These are phyloP conservation scores for Colletotrichum musicola DNA, from an alignment of 2,329 filamentous ascomycete species.

Conservation along the genomic window DNA sequence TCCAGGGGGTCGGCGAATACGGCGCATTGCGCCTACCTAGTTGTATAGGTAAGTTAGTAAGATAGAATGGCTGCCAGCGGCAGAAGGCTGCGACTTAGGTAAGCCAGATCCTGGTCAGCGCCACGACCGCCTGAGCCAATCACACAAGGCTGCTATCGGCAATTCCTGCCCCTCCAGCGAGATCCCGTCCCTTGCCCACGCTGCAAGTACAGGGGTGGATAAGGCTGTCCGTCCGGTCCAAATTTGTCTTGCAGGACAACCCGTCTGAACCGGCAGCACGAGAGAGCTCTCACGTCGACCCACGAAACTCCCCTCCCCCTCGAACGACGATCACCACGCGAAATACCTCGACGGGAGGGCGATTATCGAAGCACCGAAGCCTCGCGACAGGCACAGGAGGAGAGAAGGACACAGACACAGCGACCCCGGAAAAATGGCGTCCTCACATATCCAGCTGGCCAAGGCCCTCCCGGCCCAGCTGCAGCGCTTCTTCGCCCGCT, in stretches of 20 bases:
- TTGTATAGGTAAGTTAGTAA: too few species aligned
- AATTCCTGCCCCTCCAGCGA: slow-evolving; percentile 24
- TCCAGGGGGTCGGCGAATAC: too few species aligned
- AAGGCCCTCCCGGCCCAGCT: slow-evolving; percentile 82
- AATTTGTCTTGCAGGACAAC: slow-evolving; percentile 34
- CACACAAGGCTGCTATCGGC: slow-evolving; percentile 8
- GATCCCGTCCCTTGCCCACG: slow-evolving; percentile 19
- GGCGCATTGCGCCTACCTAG: too few species aligned
- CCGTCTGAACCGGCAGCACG: background rate
- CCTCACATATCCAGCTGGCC: slow-evolving; percentile 67
- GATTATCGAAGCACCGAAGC: background rate
- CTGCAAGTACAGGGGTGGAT: slow-evolving; percentile 36
- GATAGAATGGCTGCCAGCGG: too few species aligned
- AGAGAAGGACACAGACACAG: background rate
- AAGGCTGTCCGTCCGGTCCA: slow-evolving; percentile 26
- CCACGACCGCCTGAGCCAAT: slow-evolving; percentile 20
- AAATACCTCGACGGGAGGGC: background rate
- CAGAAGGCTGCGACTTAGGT: slow-evolving; percentile 25
- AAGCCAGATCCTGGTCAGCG: slow-evolving; percentile 20
- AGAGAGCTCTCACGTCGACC: slow-evolving; percentile 10
- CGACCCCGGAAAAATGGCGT: background rate
- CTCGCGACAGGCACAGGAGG: background rate
- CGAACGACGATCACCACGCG: slow-evolving; percentile 12
- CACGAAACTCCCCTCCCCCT: background rate
- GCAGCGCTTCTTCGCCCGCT: slow-evolving; percentile 88